A percentile compares a stretch with the other conserved stretches of the same genome.
Conservation (phyloP, 2,329 filamentous ascomycete genomes). For the Talaromyces atroroseus region DNA sequence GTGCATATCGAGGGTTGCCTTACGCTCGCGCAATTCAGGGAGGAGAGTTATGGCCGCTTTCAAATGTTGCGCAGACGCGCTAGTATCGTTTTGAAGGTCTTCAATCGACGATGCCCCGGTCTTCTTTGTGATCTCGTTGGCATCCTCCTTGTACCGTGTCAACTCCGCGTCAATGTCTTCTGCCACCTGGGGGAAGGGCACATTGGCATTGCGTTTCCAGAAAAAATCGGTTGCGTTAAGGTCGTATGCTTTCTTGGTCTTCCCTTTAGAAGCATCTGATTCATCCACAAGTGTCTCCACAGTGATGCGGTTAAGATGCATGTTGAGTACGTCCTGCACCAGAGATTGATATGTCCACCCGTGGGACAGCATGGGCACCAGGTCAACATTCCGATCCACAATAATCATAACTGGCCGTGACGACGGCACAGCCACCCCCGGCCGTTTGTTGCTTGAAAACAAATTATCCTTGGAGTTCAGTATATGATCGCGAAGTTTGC, state of each 20-base stretch:
- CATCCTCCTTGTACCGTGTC: constrained; percentile 92
- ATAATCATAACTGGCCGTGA: constrained; percentile 86
- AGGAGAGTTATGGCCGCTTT: constrained; percentile 92
- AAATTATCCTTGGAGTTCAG: constrained; percentile 97
- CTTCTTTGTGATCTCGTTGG: constrained; percentile 88
- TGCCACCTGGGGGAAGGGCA: constrained; percentile 91
- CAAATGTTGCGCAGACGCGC: constrained; percentile 83
- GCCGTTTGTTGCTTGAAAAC: constrained; percentile 65
- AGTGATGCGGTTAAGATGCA: constrained; percentile 88
- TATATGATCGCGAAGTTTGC: constrained; percentile 92
- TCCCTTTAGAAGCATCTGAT: constrained; percentile 64
- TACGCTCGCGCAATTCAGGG: constrained; percentile 86
- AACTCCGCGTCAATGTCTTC: constrained; percentile 94
- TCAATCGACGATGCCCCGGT: constrained; percentile 90
- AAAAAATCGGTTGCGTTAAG: constrained; percentile 89
- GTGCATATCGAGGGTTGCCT: constrained; percentile 92
- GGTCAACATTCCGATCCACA: constrained; percentile 88
- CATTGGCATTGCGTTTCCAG: constrained; percentile 85
- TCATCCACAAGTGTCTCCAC: constrained; percentile 81
- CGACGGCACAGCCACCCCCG: constrained; percentile 59
- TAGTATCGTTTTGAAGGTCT: constrained; percentile 83
- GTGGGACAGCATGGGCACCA: constrained; percentile 98
- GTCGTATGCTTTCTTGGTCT: constrained; percentile 85
- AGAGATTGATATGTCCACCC: constrained; percentile 88
- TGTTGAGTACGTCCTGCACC: constrained; percentile 70